Evolutionary conservation across 495 filamentous ascomycete genomes (phyloP).

Genomic region (Xylaria palmicola): DNA sequence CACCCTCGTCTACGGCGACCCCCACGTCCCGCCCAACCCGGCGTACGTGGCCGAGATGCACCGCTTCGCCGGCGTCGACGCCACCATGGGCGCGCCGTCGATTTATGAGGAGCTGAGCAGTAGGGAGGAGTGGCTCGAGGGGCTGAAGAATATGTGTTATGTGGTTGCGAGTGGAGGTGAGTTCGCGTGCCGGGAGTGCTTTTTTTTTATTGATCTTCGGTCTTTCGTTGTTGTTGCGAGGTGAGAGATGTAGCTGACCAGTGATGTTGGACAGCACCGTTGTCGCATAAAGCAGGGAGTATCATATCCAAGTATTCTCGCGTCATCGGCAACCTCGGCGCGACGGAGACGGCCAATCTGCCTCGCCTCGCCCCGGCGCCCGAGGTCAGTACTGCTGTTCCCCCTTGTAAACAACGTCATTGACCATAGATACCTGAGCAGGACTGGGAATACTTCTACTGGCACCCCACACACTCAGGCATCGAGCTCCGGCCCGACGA

Average conservation of each 20-base stretch:
- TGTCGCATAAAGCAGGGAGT: slow-evolving; percentile 16
- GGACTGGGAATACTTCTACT: slow-evolving; percentile 47
- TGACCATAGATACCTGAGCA: no score
- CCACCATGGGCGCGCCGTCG: slow-evolving; percentile 14
- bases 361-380: neutral
- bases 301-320: slow-evolving; percentile 9
- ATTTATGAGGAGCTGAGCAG: slow-evolving; percentile 16
- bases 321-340: slow-evolving; percentile 6
- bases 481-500: slow-evolving; percentile 30
- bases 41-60: slow-evolving; percentile 18
- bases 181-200: no score
- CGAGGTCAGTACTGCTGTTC: no score
- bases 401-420: no score
- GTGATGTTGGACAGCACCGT: neutral
- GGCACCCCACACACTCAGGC: slow-evolving; percentile 28
- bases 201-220: no score
- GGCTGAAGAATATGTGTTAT: slow-evolving; percentile 5
- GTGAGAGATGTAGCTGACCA: no score
- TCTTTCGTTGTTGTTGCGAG: no score
- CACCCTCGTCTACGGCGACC: neutral
- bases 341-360: slow-evolving; percentile 2
- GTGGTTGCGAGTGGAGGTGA: slow-evolving; percentile 16
- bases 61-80: slow-evolving; percentile 14
- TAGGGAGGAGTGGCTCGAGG: slow-evolving; percentile 5
- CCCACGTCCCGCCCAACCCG: neutral